Base-by-base conservation (phyloP, 176 grass and related monocot species). In the Hsuehochloa calcarea region DNA sequence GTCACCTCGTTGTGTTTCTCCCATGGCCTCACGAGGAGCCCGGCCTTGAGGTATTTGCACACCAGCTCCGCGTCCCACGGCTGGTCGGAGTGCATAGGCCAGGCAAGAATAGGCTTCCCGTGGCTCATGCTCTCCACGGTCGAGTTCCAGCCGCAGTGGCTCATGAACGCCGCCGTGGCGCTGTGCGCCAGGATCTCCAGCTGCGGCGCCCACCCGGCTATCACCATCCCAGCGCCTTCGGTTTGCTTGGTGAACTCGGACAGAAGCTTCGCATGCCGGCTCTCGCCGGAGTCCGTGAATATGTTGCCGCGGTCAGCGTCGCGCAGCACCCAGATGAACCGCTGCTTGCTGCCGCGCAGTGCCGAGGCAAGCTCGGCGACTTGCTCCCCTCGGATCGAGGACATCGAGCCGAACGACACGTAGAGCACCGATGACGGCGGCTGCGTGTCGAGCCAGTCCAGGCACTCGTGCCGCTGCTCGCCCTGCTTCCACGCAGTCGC, bases 121-220 rank as follows among this genome's bases (percentile, higher is more conserved):
- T 89, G 67, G 89, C 92, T 89, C 46, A 95, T 26, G 80, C 88
- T 89, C 66, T 95, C 93, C 50, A 93, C 25, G 22, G 86, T 89
- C 13, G 93, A 95, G 71, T 95, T 95, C 93, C 93, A 95, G 15
- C 93, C 93, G 35, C 93, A 92, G 77, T 95, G 88, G 88, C 90
- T 95, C 88, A 93, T 87, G 88, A 95, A 95, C 27, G 78, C 81
- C 10, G 78, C 86, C 15, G 84, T 90, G 20, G 88, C 52, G 12
- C 39, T 31, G 66, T 91, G 86, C 3, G 84, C 70, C 12, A 91
- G 73, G 38, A 94, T 94, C 27, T 91, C 92, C 60, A 91, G 81
- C 70, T 94, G 89, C 75, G 89, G 89, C 69, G 92, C 89, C 92
- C 92, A 91, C 44, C 50, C 88, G 52, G 70, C 84, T 5, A 92